Conservation (phyloP, 2,329 filamentous ascomycete genomes). For the Magnaporthales sp. region DNA sequence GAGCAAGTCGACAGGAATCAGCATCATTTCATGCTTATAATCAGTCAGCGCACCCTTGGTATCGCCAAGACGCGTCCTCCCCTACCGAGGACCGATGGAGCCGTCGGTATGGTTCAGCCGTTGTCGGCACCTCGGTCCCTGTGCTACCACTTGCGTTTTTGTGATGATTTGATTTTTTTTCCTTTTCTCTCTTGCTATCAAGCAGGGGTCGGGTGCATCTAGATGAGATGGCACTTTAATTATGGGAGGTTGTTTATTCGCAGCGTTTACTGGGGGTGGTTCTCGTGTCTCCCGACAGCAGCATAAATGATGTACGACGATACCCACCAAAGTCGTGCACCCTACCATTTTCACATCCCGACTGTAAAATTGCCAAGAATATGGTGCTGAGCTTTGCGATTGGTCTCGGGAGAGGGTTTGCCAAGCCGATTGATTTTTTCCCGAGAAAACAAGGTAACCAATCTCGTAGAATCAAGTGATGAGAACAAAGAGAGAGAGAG, state of each 20-base stretch:
- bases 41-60: background rate
- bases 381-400: background rate
- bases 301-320: background rate
- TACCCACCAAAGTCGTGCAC: background rate
- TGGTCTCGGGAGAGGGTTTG: background rate
- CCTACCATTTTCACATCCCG: background rate
- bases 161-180: background rate
- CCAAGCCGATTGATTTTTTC: background rate
- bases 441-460: too few relatives aligned
- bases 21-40: too few relatives aligned
- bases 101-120: background rate
- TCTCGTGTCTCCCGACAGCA: background rate
- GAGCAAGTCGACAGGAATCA: too few relatives aligned
- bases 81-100: background rate
- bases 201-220: background rate
- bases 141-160: too few relatives aligned
- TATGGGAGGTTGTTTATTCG: background rate
- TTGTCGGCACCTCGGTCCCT: background rate
- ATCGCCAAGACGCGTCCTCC: background rate
- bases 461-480: too few relatives aligned
- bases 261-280: background rate
- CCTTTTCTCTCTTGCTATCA: background rate
- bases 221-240: background rate
- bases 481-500: too few relatives aligned
- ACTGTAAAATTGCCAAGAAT: background rate